phyloP scores from a whole-genome alignment of 768 basidiomycete genomes.

The Punctularia strigosozonata region DNA sequence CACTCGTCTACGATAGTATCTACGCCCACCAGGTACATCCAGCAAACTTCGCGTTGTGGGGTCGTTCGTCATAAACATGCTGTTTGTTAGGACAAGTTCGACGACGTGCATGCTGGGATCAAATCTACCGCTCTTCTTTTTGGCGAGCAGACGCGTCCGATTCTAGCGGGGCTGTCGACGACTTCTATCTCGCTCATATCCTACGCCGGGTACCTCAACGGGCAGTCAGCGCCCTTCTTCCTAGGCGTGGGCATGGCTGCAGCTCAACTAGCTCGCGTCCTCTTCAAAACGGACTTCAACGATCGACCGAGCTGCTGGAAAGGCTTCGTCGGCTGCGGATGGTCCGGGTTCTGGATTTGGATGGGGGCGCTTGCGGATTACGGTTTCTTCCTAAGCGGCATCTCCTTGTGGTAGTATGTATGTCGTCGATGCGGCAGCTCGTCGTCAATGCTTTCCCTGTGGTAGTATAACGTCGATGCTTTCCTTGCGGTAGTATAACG shows the following conservation, averaged over 20 bases:
- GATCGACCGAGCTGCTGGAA: slow-evolving; percentile 75
- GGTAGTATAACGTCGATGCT: too few species aligned
- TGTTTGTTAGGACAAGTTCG: slow-evolving; percentile 71
- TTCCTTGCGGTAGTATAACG: too few species aligned
- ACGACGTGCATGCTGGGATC: slow-evolving; percentile 82
- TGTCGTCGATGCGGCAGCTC: too few species aligned
- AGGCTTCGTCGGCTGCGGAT: slow-evolving; percentile 81
- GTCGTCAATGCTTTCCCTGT: too few species aligned
- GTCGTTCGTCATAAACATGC: not conserved
- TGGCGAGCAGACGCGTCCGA: slow-evolving; percentile 59
- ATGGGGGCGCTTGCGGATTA: slow-evolving; percentile 72
- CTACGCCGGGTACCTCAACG: slow-evolving; percentile 72
- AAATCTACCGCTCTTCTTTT: slow-evolving; percentile 93
- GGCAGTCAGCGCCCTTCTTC: slow-evolving; percentile 70
- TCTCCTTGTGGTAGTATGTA: not conserved
- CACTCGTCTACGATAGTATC: slow-evolving; percentile 93
- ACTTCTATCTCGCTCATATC: slow-evolving; percentile 65
- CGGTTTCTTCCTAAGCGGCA: slow-evolving; percentile 10
- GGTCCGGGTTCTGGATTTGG: slow-evolving; percentile 84
- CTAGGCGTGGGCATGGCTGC: slow-evolving; percentile 64
- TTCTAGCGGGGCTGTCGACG: slow-evolving; percentile 63
- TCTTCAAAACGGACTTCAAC: slow-evolving; percentile 68
- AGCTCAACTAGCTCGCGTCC: slow-evolving; percentile 65
- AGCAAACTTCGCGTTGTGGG: not conserved
- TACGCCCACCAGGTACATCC: slow-evolving; percentile 90